phyloP scores from a whole-genome alignment of 495 filamentous ascomycete genomes.

The Penicillium goetzii region DNA sequence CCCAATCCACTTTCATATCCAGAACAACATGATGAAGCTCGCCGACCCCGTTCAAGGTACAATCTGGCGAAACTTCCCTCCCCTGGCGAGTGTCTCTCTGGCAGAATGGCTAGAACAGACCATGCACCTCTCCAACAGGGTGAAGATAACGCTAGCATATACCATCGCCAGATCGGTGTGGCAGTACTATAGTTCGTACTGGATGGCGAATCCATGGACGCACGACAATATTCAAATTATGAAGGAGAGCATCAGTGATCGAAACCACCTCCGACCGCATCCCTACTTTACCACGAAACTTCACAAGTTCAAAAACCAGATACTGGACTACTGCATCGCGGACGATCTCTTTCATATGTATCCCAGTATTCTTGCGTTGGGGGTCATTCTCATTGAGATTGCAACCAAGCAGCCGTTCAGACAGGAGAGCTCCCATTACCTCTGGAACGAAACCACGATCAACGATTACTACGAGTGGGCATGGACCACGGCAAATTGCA shows the following conservation, averaged over 20 bases:
- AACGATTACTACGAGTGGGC: constrained; percentile 1
- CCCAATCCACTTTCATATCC: background rate
- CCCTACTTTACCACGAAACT: background rate
- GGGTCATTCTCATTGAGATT: background rate
- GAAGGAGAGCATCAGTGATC: background rate
- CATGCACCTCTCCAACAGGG: background rate
- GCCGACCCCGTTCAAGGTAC: background rate
- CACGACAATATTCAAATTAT: background rate
- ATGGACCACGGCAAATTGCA: background rate
- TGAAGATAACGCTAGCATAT: background rate
- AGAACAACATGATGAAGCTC: background rate
- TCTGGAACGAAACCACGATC: background rate
- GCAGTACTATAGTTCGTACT: background rate
- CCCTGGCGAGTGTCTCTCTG: background rate
- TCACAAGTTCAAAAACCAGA: background rate
- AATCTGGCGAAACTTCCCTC: background rate
- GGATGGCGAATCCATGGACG: background rate
- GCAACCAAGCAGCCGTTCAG: background rate
- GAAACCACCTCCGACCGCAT: background rate
- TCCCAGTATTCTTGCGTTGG: background rate
- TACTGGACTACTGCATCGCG: background rate
- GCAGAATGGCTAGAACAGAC: background rate
- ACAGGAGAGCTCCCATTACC: background rate
- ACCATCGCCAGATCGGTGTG: background rate
- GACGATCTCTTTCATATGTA: background rate